These are phyloP conservation scores for Alnus glutinosa DNA, from an alignment of 306 rosid genomes.

Conservation along the genomic window DNA sequence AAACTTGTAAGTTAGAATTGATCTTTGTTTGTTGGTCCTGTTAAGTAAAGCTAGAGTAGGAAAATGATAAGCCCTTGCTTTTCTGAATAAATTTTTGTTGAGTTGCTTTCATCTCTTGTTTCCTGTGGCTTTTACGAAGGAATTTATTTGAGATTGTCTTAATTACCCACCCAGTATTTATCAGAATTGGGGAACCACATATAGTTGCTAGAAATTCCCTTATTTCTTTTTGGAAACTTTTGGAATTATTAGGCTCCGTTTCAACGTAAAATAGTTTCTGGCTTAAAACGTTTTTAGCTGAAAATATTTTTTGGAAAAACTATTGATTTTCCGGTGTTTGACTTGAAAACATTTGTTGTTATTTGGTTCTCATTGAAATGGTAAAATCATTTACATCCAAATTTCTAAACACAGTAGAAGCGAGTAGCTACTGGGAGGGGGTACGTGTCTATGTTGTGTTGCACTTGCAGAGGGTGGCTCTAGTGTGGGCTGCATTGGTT, in stretches of 20 bases:
- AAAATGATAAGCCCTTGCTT: constrained; percentile 1
- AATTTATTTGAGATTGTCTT: background rate
- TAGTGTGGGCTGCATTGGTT: too few relatives aligned
- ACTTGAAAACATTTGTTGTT: too few relatives aligned
- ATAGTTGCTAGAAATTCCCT: background rate
- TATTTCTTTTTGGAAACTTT: background rate
- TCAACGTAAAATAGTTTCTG: too few relatives aligned
- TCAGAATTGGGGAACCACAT: background rate
- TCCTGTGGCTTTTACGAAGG: background rate
- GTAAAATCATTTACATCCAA: too few relatives aligned
- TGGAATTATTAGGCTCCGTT: background rate
- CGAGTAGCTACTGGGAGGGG: too few relatives aligned
- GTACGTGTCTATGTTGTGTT: too few relatives aligned
- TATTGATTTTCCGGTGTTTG: too few relatives aligned
- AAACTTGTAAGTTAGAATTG: constrained; percentile 57
- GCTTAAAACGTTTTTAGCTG: too few relatives aligned
- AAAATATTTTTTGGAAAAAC: too few relatives aligned
- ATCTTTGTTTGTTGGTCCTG: constrained; percentile 13
- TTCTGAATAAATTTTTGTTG: background rate
- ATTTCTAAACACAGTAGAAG: too few relatives aligned
- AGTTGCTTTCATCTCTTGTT: background rate
- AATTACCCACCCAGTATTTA: background rate
- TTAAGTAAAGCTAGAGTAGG: constrained; percentile 24
- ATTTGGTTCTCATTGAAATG: too few relatives aligned
- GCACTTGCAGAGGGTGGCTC: too few relatives aligned